These are phyloP conservation scores for Astraeus odoratus DNA, from an alignment of 768 basidiomycete genomes.

Conservation along the genomic window DNA sequence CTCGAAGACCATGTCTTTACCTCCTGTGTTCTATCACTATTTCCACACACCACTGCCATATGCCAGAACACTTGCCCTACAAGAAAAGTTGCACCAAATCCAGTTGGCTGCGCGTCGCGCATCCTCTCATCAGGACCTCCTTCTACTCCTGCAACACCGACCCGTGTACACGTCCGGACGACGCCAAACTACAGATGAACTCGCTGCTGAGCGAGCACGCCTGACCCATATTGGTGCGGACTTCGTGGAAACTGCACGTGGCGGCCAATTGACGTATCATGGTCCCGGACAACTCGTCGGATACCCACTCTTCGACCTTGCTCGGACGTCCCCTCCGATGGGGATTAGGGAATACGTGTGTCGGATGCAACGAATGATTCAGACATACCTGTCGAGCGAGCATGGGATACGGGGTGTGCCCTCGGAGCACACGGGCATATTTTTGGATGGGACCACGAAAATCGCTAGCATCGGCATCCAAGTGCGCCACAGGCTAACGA, in stretches of 20 bases:
- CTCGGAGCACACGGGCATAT: conserved; percentile 87
- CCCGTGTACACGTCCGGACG: conserved; percentile 96
- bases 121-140: conserved; percentile 48
- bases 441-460: conserved; percentile 74
- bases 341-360: conserved; percentile 74
- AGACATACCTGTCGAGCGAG: conserved; percentile 49
- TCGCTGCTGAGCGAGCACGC: conserved; percentile 53
- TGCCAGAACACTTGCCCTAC: conserved; percentile 53
- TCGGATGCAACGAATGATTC: conserved; percentile 66
- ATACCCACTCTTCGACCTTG: conserved; percentile 88
- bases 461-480: conserved; percentile 96
- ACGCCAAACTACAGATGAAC: conserved; percentile 60
- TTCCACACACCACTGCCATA: conserved; percentile 81
- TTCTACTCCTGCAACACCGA: conserved; percentile 81
- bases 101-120: conserved; percentile 51
- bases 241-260: conserved; percentile 73
- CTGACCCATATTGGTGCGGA: conserved; percentile 81
- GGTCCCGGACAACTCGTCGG: conserved; percentile 97
- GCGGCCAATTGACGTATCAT: conserved; percentile 94
- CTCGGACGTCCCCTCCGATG: conserved; percentile 64
- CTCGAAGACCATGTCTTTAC: conserved; percentile 29
- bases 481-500: conserved; percentile 88
- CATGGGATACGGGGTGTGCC: conserved; percentile 53
- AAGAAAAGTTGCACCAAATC: conserved; percentile 61
- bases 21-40: conserved; percentile 71